Evolutionary conservation across 306 rosid species (phyloP).

Genomic region (Erythrophleum fordii): DNA sequence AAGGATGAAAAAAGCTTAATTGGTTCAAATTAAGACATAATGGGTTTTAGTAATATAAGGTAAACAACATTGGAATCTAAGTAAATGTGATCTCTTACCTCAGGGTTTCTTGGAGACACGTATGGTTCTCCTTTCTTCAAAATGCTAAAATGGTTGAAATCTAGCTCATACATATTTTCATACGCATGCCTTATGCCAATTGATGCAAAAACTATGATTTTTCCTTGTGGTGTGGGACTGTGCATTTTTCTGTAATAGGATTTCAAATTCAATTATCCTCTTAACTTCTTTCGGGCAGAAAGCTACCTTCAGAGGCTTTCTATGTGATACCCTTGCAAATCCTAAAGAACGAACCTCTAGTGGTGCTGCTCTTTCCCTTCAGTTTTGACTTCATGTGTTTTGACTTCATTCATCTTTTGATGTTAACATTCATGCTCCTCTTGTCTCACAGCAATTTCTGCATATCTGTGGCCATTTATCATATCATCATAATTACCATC

Average conservation of each 20-base stretch:
- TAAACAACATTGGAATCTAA: background rate
- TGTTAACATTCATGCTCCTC: conserved; percentile 43
- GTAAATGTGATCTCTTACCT: conserved; percentile 50
- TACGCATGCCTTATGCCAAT: conserved; percentile 89
- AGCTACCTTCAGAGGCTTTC: conserved; percentile 70
- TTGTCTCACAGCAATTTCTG: conserved; percentile 38
- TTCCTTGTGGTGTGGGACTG: conserved; percentile 89
- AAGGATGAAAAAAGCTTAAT: background rate
- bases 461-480: conserved; percentile 41
- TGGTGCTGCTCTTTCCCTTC: conserved; percentile 39
- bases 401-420: conserved; percentile 41
- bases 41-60: background rate
- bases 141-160: conserved; percentile 81
- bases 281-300: conserved; percentile 90
- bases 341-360: background rate
- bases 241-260: conserved; percentile 61
- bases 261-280: conserved; percentile 64
- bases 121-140: conserved; percentile 76
- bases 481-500: conserved; percentile 39
- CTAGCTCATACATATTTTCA: conserved; percentile 81
- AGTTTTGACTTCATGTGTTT: no score
- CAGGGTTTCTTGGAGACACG: conserved; percentile 63
- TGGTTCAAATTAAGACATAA: background rate
- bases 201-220: conserved; percentile 80
- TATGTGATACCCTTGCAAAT: conserved; percentile 43